phyloP scores from a whole-genome alignment of 2,329 filamentous ascomycete species.

The Rasamsonia emersonii region DNA sequence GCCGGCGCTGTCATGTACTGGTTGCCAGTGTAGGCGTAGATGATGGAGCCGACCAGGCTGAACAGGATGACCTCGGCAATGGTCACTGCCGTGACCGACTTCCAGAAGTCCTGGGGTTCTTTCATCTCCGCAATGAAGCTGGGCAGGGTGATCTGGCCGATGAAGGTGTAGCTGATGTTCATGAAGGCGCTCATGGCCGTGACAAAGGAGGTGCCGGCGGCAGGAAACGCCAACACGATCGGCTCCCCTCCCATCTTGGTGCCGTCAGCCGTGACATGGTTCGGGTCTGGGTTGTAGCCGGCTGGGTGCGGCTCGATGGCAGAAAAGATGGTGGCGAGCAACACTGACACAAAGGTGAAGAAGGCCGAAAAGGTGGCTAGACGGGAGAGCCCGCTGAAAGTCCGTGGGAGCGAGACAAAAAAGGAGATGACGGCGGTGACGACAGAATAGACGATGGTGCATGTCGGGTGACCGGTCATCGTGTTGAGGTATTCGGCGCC shows the following conservation, averaged over 20 bases:
- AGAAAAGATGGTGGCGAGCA: constrained; percentile 75
- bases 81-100: constrained; percentile 84
- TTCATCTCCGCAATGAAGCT: constrained; percentile 96
- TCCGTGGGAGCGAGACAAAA: constrained; percentile 72
- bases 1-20: constrained; percentile 84
- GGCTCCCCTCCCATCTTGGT: constrained; percentile 48
- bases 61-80: constrained; percentile 83
- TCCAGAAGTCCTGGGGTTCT: constrained; percentile 72
- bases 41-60: constrained; percentile 67
- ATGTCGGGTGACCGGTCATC: constrained; percentile 63
- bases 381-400: constrained; percentile 71
- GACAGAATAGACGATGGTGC: constrained; percentile 71
- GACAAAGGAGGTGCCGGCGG: constrained; percentile 68
- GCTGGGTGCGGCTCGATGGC: constrained; percentile 67
- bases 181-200: constrained; percentile 78
- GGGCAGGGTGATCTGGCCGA: constrained; percentile 87
- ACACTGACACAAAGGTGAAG: constrained; percentile 83
- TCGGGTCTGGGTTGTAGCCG: constrained; percentile 48
- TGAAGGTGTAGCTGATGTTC: constrained; percentile 95
- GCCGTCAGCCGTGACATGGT: constrained; percentile 21
- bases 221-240: constrained; percentile 59
- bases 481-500: constrained; percentile 86
- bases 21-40: constrained; percentile 81
- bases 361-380: constrained; percentile 70
- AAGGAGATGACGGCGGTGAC: constrained; percentile 69